A percentile compares a stretch with the other conserved stretches of the same genome.
These are phyloP conservation scores for Laguncularia racemosa DNA, from an alignment of 345 rosid species.

Conservation along the genomic window DNA sequence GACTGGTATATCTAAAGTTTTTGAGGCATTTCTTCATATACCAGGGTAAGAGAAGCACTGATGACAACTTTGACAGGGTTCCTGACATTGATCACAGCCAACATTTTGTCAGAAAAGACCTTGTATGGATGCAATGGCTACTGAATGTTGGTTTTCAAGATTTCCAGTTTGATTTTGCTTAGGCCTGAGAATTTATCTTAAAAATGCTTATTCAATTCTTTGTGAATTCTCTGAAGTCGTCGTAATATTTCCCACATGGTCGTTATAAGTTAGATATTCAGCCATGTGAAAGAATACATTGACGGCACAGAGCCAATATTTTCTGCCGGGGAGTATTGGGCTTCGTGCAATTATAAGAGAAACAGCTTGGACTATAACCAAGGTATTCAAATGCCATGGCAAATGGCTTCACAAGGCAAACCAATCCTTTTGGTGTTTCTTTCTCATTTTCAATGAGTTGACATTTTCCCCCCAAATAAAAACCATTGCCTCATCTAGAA, in stretches of 20 bases:
- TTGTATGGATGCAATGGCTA: slow-evolving; percentile 75
- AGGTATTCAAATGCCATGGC: no score
- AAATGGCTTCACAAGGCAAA: no score
- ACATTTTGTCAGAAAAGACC: slow-evolving; percentile 81
- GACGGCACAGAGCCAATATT: slow-evolving; percentile 77
- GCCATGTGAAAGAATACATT: slow-evolving; percentile 82
- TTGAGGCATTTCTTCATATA: no score
- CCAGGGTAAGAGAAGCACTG: slow-evolving; percentile 81
- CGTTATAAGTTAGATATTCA: slow-evolving; percentile 50
- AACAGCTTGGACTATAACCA: no score
- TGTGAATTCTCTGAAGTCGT: no score
- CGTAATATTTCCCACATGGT: slow-evolving; percentile 5
- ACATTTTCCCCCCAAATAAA: no score
- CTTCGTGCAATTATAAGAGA: slow-evolving; percentile 70
- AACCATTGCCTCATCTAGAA: no score
- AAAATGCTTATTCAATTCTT: no score
- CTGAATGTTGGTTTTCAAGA: slow-evolving; percentile 68
- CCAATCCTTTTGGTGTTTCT: no score
- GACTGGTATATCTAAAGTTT: no score
- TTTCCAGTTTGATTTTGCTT: slow-evolving; percentile 88
- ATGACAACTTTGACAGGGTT: slow-evolving; percentile 82
- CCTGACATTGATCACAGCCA: slow-evolving; percentile 92
- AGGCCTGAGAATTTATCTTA: slow-evolving; percentile 56
- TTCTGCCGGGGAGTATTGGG: slow-evolving; percentile 93
- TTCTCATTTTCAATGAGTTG: no score